phyloP scores from a whole-genome alignment of 2,329 filamentous ascomycete genomes.

The Didymellaceae sp. region DNA sequence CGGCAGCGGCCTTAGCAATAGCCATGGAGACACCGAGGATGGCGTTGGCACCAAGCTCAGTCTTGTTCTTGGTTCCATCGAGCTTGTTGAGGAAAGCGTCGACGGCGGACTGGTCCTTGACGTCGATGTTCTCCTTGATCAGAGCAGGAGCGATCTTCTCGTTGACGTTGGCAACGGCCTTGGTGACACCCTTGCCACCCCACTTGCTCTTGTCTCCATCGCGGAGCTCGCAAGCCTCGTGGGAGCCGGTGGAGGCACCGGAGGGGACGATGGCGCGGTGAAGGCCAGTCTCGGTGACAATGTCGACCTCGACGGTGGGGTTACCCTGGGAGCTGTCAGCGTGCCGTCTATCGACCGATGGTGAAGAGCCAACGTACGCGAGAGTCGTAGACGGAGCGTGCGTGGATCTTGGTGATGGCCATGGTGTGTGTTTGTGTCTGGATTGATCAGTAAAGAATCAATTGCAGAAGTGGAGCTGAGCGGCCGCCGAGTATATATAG shows the following conservation, averaged over 20 bases:
- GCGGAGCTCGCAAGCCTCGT: slow-evolving; percentile 61
- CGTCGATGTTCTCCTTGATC: slow-evolving; percentile 61
- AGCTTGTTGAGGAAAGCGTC: slow-evolving; percentile 61
- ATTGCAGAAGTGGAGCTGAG: slow-evolving; percentile 28
- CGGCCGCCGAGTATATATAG: slow-evolving; percentile 32
- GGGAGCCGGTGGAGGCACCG: slow-evolving; percentile 80
- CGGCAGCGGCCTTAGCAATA: slow-evolving; percentile 63
- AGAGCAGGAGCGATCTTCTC: slow-evolving; percentile 61
- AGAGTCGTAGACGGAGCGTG: slow-evolving; percentile 92
- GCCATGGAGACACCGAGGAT: slow-evolving; percentile 68
- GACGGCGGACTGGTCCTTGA: slow-evolving; percentile 62
- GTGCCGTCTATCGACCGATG: not conserved
- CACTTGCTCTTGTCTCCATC: slow-evolving; percentile 62
- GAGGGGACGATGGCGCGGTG: slow-evolving; percentile 98
- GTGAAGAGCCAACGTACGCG: slow-evolving; percentile 56
- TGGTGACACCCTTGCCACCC: slow-evolving; percentile 62
- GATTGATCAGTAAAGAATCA: slow-evolving; percentile 28
- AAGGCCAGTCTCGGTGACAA: slow-evolving; percentile 93
- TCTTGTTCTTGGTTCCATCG: slow-evolving; percentile 66
- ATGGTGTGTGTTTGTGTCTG: slow-evolving; percentile 63
- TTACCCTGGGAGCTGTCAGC: slow-evolving; percentile 63
- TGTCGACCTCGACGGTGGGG: slow-evolving; percentile 97
- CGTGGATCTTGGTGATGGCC: slow-evolving; percentile 67
- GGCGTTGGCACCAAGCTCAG: slow-evolving; percentile 65
- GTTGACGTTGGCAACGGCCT: slow-evolving; percentile 63